Evolutionary conservation across 495 filamentous ascomycete genomes (phyloP), one percentile per base, ranked within the genome.

Genomic region (Polyplosphaeria fusca): DNA sequence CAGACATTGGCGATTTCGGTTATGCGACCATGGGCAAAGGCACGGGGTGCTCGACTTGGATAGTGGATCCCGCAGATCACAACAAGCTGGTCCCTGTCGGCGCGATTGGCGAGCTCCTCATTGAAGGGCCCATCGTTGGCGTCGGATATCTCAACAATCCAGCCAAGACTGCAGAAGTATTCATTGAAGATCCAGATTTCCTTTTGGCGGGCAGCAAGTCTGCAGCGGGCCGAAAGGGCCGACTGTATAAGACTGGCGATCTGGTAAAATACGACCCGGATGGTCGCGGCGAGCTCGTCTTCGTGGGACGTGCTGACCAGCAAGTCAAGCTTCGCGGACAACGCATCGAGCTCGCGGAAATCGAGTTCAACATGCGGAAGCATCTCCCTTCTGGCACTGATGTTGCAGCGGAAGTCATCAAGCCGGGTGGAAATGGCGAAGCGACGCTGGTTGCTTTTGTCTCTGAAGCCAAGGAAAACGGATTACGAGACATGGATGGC

Each of bases 161-260:
- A 11, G 39, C 20, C 0, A 61, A 54, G 54, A 86, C 73, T 0
- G 63, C 58, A 13, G 44, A 66, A 2, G 68, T 64, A 0, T 84
- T 83, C 49, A 77, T 85, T 39, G 63, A 74, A 22, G 63, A 75
- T 22, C 79, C 79, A 0, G 53, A 55, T 1, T 86, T 54, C 27
- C 65, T 77, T 1, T 32, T 58, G 2, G 32, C 41, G 9, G 57
- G 57, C 14, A 54, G 37, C 35, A 62, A 63, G 5, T 48, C 65
- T 3, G 66, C 63, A 18, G 26, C 67, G 2, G 78, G 77, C 5
- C 74, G 73, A 3, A 64, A 66, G 4, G 76, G 82, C 4, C 73
- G 82, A 43, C 68, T 87, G 16, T 89, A 89, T 66, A 85, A 84
- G 68, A 86, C 83, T 1, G 83, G 84, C 3, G 84, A 87, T 61